These are phyloP conservation scores for Apiospora malaysiana DNA, from an alignment of 2,329 filamentous ascomycete genomes.

Conservation along the genomic window DNA sequence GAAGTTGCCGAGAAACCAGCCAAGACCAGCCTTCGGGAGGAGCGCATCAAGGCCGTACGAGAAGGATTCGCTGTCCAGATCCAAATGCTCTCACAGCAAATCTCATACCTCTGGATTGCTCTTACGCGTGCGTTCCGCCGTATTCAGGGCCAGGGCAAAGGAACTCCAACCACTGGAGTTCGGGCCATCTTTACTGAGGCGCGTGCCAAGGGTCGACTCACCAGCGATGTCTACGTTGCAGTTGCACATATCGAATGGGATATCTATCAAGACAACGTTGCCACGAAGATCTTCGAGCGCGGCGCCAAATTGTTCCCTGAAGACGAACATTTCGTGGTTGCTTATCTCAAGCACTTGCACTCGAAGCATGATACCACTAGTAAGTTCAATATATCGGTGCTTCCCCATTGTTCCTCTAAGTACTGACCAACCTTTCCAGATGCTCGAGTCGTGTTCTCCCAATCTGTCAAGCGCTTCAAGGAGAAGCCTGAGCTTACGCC, in stretches of 20 bases:
- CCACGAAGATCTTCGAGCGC: conserved; percentile 94
- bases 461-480: conserved; percentile 82
- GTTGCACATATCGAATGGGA: conserved; percentile 93
- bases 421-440: conserved; percentile 56
- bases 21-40: conserved; percentile 65
- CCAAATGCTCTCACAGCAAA: conserved; percentile 78
- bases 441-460: conserved; percentile 95
- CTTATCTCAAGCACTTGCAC: conserved; percentile 95
- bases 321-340: conserved; percentile 90
- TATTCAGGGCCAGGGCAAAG: conserved; percentile 83
- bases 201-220: conserved; percentile 83
- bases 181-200: conserved; percentile 90
- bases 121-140: conserved; percentile 93
- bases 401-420: conserved; percentile 32
- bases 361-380: conserved; percentile 92
- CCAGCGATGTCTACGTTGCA: conserved; percentile 93
- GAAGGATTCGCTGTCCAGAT: conserved; percentile 75
- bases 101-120: conserved; percentile 95
- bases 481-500: conserved; percentile 74
- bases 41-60: conserved; percentile 65
- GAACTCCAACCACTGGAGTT: conserved; percentile 68
- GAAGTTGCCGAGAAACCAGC: conserved; percentile 47
- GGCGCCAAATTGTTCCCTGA: conserved; percentile 93
- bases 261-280: conserved; percentile 92
- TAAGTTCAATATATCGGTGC: conserved; percentile 54